phyloP scores from a whole-genome alignment of 805 yeast genomes.

The Yarrowia alimentaria region DNA sequence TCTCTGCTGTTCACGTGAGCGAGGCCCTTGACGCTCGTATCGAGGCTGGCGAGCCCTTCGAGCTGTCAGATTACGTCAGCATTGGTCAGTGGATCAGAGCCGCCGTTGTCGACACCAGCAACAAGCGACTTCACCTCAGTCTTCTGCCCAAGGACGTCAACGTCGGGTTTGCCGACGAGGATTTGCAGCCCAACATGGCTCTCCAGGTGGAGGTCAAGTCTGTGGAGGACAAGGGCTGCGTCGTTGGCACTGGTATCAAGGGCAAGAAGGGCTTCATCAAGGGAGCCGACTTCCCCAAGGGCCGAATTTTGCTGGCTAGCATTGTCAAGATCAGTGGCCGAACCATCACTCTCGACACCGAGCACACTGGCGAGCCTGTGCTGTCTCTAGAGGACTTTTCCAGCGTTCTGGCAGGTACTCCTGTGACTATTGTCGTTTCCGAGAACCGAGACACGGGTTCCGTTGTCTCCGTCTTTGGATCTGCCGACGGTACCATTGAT shows the following conservation, averaged over 20 bases:
- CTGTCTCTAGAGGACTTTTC: constrained; percentile 62
- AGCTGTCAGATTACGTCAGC: constrained; percentile 48
- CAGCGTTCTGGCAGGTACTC: constrained; percentile 80
- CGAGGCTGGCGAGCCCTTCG: constrained; percentile 45
- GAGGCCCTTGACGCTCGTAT: constrained; percentile 52
- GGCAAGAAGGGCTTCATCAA: constrained; percentile 63
- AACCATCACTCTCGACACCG: constrained; percentile 57
- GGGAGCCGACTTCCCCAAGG: constrained; percentile 53
- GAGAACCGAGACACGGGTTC: constrained; percentile 62
- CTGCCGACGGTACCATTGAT: constrained; percentile 68
- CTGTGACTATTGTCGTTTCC: constrained; percentile 70
- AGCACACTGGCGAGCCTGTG: constrained; percentile 46
- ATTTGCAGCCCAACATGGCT: constrained; percentile 55
- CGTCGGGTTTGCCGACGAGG: constrained; percentile 45
- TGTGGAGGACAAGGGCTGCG: constrained; percentile 89
- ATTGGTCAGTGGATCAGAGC: constrained; percentile 89
- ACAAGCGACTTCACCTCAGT: constrained; percentile 66
- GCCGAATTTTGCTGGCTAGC: constrained; percentile 67
- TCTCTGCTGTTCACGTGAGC: constrained; percentile 65
- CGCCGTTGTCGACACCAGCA: constrained; percentile 58
- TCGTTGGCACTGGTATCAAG: constrained; percentile 64
- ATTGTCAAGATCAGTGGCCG: constrained; percentile 54
- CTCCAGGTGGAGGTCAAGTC: constrained; percentile 77
- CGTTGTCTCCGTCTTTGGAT: constrained; percentile 68
- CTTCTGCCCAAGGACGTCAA: constrained; percentile 76